phyloP scores from a whole-genome alignment of 352 stramenopile genomes.

The Phytophthora lateralis region DNA sequence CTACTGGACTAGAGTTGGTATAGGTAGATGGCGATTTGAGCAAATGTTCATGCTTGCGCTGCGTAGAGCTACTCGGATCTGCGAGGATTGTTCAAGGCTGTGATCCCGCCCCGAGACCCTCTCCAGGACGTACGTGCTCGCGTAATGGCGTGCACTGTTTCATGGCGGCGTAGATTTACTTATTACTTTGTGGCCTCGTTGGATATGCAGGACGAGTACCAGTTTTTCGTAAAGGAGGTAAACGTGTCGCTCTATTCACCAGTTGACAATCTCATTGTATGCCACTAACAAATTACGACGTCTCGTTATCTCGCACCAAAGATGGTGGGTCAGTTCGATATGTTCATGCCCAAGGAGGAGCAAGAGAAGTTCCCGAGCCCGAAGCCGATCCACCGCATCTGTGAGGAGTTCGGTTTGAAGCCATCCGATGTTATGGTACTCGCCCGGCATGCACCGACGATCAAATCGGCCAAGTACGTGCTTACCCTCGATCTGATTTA shows the following conservation, averaged over 20 bases:
- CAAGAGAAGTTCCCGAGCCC: slow-evolving; percentile 55
- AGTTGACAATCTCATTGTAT: background rate
- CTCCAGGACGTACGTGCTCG: slow-evolving; percentile 53
- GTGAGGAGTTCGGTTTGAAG: slow-evolving; percentile 54
- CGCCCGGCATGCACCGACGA: slow-evolving; percentile 53
- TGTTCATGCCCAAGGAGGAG: slow-evolving; percentile 51
- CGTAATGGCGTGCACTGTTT: background rate
- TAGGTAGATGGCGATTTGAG: background rate
- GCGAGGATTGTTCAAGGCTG: slow-evolving; percentile 62
- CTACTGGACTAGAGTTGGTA: slow-evolving; percentile 2
- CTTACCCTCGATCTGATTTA: background rate
- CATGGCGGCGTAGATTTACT: background rate
- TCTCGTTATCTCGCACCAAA: slow-evolving; percentile 18
- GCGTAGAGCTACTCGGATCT: slow-evolving; percentile 63
- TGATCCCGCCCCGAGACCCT: slow-evolving; percentile 54
- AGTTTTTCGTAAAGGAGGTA: slow-evolving; percentile 73
- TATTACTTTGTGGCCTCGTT: background rate
- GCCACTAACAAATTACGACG: background rate
- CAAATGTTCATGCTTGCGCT: background rate
- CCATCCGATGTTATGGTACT: slow-evolving; percentile 65
- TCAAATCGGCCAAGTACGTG: slow-evolving; percentile 68
- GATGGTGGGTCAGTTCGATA: slow-evolving; percentile 76
- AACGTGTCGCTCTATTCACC: background rate
- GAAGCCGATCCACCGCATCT: slow-evolving; percentile 51
- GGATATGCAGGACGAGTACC: slow-evolving; percentile 58